Conservation (phyloP, 2,329 filamentous ascomycete genomes). For the Ciborinia camelliae region DNA sequence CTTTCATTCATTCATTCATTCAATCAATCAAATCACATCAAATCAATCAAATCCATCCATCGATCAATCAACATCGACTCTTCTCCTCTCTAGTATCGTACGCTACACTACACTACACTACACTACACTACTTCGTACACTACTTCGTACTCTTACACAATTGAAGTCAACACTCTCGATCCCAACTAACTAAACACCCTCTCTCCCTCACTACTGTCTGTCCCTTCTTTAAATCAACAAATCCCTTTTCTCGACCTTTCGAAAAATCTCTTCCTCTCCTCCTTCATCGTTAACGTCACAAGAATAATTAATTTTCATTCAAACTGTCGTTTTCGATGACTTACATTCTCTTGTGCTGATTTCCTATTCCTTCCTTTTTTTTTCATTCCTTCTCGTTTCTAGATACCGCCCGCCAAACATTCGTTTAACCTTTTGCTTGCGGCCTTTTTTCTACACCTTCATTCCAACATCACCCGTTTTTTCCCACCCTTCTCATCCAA, state of each 20-base stretch:
- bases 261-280: constrained; percentile 48
- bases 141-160: not conserved
- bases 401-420: not conserved
- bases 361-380: constrained; percentile 11
- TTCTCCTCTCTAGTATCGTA: no score
- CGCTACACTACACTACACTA: not conserved
- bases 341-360: constrained; percentile 24
- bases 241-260: constrained; percentile 76
- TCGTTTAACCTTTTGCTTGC: constrained; percentile 13
- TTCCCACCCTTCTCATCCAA: not conserved
- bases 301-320: not conserved
- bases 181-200: no score
- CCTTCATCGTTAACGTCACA: constrained; percentile 39
- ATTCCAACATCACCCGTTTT: constrained; percentile 16
- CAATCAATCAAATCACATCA: not conserved
- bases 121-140: not conserved
- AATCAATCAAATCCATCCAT: not conserved
- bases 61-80: not conserved
- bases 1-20: not conserved
- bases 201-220: constrained; percentile 32
- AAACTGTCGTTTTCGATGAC: constrained; percentile 21
- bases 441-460: constrained; percentile 5
- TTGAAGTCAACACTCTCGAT: no score
- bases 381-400: constrained; percentile 10
- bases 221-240: constrained; percentile 46